phyloP scores from a whole-genome alignment of 2,329 filamentous ascomycete species.

The Metarhizium rileyi region DNA sequence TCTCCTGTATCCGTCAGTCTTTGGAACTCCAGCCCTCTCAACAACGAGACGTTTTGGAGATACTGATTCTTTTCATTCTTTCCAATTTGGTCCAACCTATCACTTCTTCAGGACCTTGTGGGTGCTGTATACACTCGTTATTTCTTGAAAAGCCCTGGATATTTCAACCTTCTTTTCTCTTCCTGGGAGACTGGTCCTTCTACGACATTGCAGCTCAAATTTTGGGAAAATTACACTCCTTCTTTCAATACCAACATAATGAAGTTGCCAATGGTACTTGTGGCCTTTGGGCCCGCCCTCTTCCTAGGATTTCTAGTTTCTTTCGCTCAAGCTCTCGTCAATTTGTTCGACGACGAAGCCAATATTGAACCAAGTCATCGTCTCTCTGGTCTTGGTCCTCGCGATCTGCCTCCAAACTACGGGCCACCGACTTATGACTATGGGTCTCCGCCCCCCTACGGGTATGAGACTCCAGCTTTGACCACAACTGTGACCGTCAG shows the following conservation, averaged over 20 bases:
- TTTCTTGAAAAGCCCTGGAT: conserved; percentile 3
- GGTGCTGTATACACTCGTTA: not conserved
- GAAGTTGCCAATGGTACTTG: not conserved
- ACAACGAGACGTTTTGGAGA: conserved; percentile 1
- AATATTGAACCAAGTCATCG: not conserved
- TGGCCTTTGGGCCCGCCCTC: not conserved
- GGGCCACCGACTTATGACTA: conserved; percentile 11
- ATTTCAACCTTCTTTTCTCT: not conserved
- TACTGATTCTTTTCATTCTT: conserved; percentile 5
- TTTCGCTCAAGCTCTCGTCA: not conserved
- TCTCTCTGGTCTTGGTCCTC: conserved; percentile 2
- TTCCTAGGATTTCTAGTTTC: conserved; percentile 6
- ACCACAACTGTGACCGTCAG: not conserved
- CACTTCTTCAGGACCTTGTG: not conserved
- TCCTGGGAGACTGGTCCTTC: not conserved
- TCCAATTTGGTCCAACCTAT: conserved; percentile 2
- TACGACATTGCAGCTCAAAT: not conserved
- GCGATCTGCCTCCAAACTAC: conserved; percentile 8
- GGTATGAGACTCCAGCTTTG: conserved; percentile 9
- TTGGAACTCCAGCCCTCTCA: not conserved
- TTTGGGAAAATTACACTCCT: no score
- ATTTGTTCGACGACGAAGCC: not conserved
- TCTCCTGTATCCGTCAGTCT: not conserved
- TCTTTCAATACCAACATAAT: not conserved
- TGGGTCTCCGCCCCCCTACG: conserved; percentile 12